Base-by-base conservation (phyloP, 345 rosid species). In the Linum usitatissimum region DNA sequence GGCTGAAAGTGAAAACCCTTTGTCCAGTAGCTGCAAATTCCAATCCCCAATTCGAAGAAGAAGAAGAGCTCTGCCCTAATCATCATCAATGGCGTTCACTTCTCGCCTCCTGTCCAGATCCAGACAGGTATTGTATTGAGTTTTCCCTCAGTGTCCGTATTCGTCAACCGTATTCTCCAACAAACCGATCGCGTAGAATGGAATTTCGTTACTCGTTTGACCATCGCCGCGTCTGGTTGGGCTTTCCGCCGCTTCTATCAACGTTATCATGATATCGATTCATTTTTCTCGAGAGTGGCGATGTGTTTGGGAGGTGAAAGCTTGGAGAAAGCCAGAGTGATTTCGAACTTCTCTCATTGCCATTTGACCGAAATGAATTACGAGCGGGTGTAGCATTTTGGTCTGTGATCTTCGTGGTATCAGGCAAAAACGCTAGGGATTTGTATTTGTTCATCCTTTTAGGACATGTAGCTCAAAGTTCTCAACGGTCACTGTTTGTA, bases 31-130 rank as follows among this genome's bases (percentile, higher is more conserved):
- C 51, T 10, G 1, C 14, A 45, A 45, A 45, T 45, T 15, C 51
- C 51, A 10, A 10, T 15, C 65, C 61, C 49, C 48, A 48, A 7
- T 1, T 1, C 15, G 59, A 21, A 42, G 70, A 10, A 63, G 36
- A n/a, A n/a, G n/a, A 18, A 54, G 59, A 69, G 51, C 51, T 45
- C 30, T 38, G 68, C 30, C 49, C 38, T 55, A 54, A 61, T 36
- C 54, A 45, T 62, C 61, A 69, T 68, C 73, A 91, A 45, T 91
- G 96, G 85, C 97, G 6, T 73, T 79, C 78, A 66, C 92, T 65
- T 76, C 85, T 74, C 95, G 98, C 13, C 70, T 86, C 60, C 58
- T 84, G 34, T 75, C 87, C 70, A 86, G 83, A 86, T 82, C 91
- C 65, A 83, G 84, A 70, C 98, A 88, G 94, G 98, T 86, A 61